These are phyloP conservation scores for Rhizopogon vulgaris DNA, from an alignment of 768 basidiomycete genomes.

Conservation along the genomic window DNA sequence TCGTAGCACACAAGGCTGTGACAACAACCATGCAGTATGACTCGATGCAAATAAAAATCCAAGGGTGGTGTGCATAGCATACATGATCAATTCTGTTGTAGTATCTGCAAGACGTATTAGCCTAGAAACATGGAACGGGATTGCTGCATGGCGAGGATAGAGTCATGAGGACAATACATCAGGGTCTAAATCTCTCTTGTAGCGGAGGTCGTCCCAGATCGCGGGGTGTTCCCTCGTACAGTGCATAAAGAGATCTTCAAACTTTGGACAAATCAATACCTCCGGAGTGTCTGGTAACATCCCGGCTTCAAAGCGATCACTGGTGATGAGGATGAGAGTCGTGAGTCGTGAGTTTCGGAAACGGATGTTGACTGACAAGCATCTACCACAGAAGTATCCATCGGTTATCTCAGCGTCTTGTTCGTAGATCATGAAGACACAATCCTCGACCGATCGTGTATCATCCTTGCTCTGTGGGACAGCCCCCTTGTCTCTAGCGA, in stretches of 20 bases:
- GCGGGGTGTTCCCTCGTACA: constrained; percentile 41
- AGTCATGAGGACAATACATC: neutral
- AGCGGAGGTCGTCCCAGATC: constrained; percentile 41
- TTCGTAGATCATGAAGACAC: constrained; percentile 33
- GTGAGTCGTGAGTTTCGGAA: neutral
- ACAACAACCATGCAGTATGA: too few relatives aligned
- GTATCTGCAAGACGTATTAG: constrained; percentile 7
- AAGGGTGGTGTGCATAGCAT: neutral
- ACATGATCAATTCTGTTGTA: neutral
- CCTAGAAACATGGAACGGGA: neutral
- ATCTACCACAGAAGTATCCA: constrained; percentile 39
- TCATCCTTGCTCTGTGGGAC: constrained; percentile 5
- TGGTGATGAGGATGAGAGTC: constrained; percentile 5
- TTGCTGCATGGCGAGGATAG: neutral
- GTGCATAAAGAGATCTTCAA: constrained; percentile 43
- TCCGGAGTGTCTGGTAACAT: constrained; percentile 25
- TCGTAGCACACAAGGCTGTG: too few relatives aligned
- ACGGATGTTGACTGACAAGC: constrained; percentile 37
- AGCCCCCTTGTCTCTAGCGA: neutral
- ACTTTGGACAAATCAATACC: constrained; percentile 19
- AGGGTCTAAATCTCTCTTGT: constrained; percentile 9
- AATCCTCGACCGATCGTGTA: constrained; percentile 35
- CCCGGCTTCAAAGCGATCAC: constrained; percentile 19
- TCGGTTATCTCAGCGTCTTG: constrained; percentile 23
- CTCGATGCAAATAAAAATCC: too few relatives aligned